These are phyloP conservation scores for Aspergillus mulundensis DNA, from an alignment of 495 filamentous ascomycete species.

Conservation along the genomic window DNA sequence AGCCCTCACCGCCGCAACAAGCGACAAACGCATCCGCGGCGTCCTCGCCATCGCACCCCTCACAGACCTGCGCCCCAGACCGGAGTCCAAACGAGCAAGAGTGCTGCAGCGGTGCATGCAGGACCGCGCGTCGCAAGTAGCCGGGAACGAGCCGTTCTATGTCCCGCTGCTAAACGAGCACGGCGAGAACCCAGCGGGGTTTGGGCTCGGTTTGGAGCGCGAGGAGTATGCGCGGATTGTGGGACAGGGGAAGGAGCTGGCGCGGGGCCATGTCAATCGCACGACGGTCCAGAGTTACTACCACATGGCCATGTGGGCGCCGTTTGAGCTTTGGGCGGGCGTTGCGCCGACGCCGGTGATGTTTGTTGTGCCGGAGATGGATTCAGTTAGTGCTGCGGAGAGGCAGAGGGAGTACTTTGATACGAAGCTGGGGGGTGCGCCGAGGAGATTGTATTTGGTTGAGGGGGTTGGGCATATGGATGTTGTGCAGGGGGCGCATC, in stretches of 20 bases:
- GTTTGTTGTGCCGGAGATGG: slow-evolving; percentile 2
- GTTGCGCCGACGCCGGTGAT: background rate
- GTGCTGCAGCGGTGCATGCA: background rate
- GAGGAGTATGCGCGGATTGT: background rate
- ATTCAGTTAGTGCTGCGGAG: slow-evolving; percentile 1
- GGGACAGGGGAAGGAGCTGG: background rate
- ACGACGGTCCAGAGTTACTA: slow-evolving; percentile 7
- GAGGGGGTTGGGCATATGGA: background rate
- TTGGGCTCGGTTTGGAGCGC: background rate
- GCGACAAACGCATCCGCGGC: slow-evolving; percentile 26
- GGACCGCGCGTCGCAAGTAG: slow-evolving; percentile 17
- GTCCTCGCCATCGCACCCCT: background rate
- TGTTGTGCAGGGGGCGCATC: background rate
- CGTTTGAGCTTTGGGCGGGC: background rate
- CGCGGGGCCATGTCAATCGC: background rate
- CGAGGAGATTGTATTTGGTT: background rate
- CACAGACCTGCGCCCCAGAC: background rate
- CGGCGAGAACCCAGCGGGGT: slow-evolving; percentile 34
- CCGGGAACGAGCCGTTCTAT: slow-evolving; percentile 19
- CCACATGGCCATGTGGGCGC: slow-evolving; percentile 3
- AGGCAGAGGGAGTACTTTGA: slow-evolving; percentile 1
- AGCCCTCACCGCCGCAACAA: slow-evolving; percentile 19
- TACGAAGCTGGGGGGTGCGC: background rate
- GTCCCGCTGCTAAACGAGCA: slow-evolving; percentile 22
- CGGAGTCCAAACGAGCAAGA: background rate